Evolutionary conservation across 148 eudicot species (phyloP).

Genomic region (Euryodendron excelsum): DNA sequence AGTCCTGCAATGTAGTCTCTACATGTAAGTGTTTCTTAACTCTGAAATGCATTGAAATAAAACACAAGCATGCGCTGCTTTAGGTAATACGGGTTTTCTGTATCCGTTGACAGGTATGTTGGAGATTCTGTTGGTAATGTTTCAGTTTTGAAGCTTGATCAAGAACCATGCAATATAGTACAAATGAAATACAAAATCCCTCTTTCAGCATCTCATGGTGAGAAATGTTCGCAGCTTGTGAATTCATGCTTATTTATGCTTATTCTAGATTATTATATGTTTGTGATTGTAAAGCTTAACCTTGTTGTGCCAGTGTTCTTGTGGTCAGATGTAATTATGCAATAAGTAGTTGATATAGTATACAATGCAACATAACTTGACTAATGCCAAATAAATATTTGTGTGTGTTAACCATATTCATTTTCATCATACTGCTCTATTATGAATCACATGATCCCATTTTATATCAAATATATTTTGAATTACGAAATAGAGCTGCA

Average conservation of each 20-base stretch:
- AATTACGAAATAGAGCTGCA: too few relatives aligned
- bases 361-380: too few relatives aligned
- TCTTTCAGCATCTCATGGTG: conserved; percentile 70
- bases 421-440: too few relatives aligned
- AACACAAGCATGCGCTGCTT: background rate
- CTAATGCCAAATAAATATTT: too few relatives aligned
- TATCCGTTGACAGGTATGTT: conserved; percentile 47
- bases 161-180: conserved; percentile 40
- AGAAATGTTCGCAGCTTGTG: conserved; percentile 14
- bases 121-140: conserved; percentile 81
- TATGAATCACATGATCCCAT: too few relatives aligned
- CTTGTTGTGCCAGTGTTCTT: background rate
- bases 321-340: background rate
- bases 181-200: conserved; percentile 82
- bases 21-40: conserved; percentile 57
- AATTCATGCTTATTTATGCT: background rate
- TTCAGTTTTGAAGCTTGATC: conserved; percentile 62
- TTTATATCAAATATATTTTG: too few relatives aligned
- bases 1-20: conserved; percentile 52
- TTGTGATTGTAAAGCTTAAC: background rate
- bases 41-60: background rate
- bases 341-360: background rate
- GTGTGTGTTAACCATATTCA: too few relatives aligned
- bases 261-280: background rate
- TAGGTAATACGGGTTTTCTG: background rate